Evolutionary conservation across 1,139 yeast species (phyloP).

Genomic region (Taphrina betulina): DNA sequence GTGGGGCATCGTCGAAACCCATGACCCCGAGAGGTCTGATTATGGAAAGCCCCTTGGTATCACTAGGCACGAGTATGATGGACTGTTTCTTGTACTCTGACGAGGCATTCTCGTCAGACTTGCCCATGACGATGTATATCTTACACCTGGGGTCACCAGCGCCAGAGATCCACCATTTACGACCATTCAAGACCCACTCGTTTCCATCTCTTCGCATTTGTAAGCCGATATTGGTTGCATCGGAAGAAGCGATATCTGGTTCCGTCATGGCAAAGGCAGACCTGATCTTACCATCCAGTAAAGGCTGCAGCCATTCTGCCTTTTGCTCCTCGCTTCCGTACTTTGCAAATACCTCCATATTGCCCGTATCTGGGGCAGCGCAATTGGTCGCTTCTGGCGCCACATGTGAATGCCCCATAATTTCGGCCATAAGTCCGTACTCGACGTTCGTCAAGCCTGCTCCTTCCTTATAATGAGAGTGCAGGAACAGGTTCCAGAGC

Average conservation of each 20-base stretch:
- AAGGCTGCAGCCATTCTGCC: constrained; percentile 56
- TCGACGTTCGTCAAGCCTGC: constrained; percentile 67
- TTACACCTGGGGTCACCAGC: constrained; percentile 69
- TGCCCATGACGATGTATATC: constrained; percentile 65
- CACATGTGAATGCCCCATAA: constrained; percentile 50
- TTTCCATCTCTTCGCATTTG: constrained; percentile 52
- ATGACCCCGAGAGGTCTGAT: constrained; percentile 59
- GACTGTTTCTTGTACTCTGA: constrained; percentile 58
- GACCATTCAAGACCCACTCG: constrained; percentile 60
- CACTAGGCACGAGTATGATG: constrained; percentile 58
- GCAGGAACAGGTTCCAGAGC: constrained; percentile 65
- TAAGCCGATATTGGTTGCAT: constrained; percentile 63
- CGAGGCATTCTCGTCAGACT: constrained; percentile 50
- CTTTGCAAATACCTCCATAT: constrained; percentile 66
- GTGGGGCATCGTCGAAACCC: constrained; percentile 73
- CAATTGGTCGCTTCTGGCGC: constrained; percentile 55
- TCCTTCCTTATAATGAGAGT: constrained; percentile 59
- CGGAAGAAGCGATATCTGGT: constrained; percentile 63
- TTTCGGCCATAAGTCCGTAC: constrained; percentile 69
- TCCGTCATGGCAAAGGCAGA: constrained; percentile 75
- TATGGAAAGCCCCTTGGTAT: constrained; percentile 56
- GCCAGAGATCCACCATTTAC: constrained; percentile 75
- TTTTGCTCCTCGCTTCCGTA: constrained; percentile 59
- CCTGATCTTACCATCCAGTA: constrained; percentile 59
- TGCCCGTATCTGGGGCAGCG: constrained; percentile 72